Base-by-base conservation (phyloP, 2,329 filamentous ascomycete species). In the Monilinia vaccinii-corymbosi region DNA sequence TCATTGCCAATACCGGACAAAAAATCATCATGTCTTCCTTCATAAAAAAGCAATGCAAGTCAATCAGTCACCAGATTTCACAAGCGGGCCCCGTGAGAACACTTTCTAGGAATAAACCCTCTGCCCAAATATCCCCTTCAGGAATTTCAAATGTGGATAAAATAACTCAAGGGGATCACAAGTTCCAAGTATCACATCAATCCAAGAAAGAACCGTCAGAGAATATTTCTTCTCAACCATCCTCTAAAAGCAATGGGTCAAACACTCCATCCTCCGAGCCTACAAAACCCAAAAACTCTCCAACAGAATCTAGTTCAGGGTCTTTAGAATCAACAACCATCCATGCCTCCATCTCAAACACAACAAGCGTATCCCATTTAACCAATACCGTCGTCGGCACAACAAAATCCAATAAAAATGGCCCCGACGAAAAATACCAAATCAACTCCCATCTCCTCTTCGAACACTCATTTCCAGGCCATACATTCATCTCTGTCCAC, bases 401-500 rank as follows among this genome's bases (percentile, higher is more conserved):
- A 16, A 44, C 21, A 31, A 44, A 28, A n/a, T 46, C 52, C 9
- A 67, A 62, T 45, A 64, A 63, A 32, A 64, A 67, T 32, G 64
- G 64, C 6, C 66, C 66, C 0, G 61, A 64, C n/a, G 59, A 65
- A 48, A 61, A 61, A 25, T 66, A 63, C 8, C 63, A 66, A 60
- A 18, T 67, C 72, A 77, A 64, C 67, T 72, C 56, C 71, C 73
- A 67, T 40, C 77, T 77, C 60, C 74, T 80, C 45, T 80, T 79
- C 58, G 78, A 80, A 65, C 74, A 77, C 23, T 72, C 69, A 25
- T 72, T 80, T 16, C 77, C 77, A 0, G 77, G 78, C 4, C 72
- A 77, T 42, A 75, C 77, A 9, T 79, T 76, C 64, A 74, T 79
- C 56, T 78, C 77, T 0, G 77, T 77, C 0, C 76, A 80, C 61